Evolutionary conservation across 1,139 yeast genomes (phyloP).

Genomic region (Diutina mesorugosa): DNA sequence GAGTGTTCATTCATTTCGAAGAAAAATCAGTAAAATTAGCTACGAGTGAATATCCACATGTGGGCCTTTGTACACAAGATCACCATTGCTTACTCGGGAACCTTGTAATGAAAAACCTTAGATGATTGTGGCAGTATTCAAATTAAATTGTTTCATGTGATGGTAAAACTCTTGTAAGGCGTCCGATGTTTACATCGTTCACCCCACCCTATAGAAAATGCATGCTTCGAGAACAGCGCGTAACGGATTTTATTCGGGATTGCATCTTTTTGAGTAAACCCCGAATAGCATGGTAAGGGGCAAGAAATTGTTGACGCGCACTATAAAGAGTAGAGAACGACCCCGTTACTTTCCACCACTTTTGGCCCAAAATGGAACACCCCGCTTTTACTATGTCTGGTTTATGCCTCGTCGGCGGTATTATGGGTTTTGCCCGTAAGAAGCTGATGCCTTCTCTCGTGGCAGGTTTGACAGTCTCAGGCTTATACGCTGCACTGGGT

Average conservation of each 20-base stretch:
- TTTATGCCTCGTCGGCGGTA: constrained; percentile 63
- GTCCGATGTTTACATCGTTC: too few relatives aligned
- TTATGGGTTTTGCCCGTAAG: constrained; percentile 60
- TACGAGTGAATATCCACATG: too few relatives aligned
- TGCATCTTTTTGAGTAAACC: background rate
- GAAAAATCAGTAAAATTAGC: too few relatives aligned
- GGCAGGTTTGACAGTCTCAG: constrained; percentile 65
- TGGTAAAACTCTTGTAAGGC: too few relatives aligned
- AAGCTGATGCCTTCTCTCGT: constrained; percentile 69
- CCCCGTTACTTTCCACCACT: background rate
- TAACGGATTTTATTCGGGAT: background rate
- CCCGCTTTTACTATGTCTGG: constrained; percentile 69
- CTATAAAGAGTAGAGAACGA: background rate
- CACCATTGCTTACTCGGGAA: too few relatives aligned
- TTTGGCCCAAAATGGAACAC: constrained; percentile 42
- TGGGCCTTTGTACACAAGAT: too few relatives aligned
- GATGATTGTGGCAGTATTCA: too few relatives aligned
- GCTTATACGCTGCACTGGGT: constrained; percentile 65
- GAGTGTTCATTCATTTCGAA: too few relatives aligned
- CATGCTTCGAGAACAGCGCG: background rate
- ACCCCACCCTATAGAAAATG: background rate
- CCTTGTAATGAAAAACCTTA: too few relatives aligned
- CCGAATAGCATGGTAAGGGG: background rate
- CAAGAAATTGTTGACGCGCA: background rate
- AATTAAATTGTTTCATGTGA: too few relatives aligned